Conservation (phyloP, 2,329 filamentous ascomycete genomes). For the Geoglossum cookeanum region DNA sequence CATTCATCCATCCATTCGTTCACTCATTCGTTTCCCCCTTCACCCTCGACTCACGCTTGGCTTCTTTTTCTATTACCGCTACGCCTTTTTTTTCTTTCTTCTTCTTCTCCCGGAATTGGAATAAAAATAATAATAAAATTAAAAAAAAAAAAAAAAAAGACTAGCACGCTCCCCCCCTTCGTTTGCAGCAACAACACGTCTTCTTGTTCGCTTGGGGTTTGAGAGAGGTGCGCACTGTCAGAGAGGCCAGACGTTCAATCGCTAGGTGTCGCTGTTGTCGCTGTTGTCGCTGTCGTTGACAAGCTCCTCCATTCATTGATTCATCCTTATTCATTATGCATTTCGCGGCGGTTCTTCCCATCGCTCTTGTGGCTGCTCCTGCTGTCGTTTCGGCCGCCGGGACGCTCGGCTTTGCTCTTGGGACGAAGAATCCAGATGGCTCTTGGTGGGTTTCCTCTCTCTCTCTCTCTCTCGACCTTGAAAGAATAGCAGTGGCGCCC, state of each 20-base stretch:
- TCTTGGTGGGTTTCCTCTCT: slow-evolving; percentile 21
- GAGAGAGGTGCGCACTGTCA: neutral
- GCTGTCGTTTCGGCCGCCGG: slow-evolving; percentile 32
- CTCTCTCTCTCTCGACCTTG: neutral
- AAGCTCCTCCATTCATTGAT: neutral
- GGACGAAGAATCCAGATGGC: slow-evolving; percentile 40
- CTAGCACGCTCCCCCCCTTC: too few species aligned
- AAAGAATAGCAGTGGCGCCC: neutral
- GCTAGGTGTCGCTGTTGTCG: neutral
- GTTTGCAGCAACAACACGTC: too few species aligned
- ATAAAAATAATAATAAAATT: too few species aligned
- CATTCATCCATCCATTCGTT: too few species aligned
- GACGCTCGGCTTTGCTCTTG: slow-evolving; percentile 44
- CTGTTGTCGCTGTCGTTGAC: too few species aligned
- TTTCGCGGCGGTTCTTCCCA: slow-evolving; percentile 16
- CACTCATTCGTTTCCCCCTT: too few species aligned
- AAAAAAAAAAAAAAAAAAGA: too few species aligned
- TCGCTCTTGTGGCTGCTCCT: slow-evolving; percentile 23
- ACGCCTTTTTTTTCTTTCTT: too few species aligned
- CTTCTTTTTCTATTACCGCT: too few species aligned
- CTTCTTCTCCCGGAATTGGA: too few species aligned
- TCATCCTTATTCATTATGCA: slow-evolving; percentile 13
- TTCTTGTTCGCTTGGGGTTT: neutral
- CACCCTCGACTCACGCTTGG: too few species aligned
- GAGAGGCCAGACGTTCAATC: neutral